A percentile compares a stretch with the other conserved stretches of the same genome.
Evolutionary conservation across 768 basidiomycete species (phyloP).

Genomic region (Lactarius tabidus): DNA sequence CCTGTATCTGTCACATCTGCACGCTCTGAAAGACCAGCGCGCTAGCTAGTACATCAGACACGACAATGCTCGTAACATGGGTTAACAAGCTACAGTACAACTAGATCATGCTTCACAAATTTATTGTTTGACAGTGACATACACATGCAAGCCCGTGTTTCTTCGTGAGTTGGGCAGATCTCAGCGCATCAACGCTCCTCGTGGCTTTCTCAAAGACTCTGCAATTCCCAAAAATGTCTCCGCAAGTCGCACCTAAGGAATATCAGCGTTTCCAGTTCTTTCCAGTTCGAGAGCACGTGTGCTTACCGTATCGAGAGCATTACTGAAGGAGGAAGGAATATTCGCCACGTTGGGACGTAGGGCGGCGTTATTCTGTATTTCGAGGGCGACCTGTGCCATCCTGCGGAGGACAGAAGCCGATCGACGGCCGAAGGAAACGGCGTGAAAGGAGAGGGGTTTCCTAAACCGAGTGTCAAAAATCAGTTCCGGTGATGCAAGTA

Average conservation of each 20-base stretch:
- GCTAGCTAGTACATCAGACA: too few species aligned
- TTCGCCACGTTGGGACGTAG: slow-evolving; percentile 25
- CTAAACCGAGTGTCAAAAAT: slow-evolving; percentile 30
- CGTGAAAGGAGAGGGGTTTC: slow-evolving; percentile 53
- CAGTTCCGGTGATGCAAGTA: background rate
- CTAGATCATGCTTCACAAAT: too few species aligned
- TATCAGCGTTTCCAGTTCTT: background rate
- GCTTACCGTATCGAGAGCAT: slow-evolving; percentile 1
- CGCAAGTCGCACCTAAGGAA: background rate
- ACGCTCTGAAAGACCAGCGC: too few species aligned
- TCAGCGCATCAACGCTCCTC: too few species aligned
- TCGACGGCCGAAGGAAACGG: slow-evolving; percentile 47
- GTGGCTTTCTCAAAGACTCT: background rate
- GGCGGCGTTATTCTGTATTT: slow-evolving; percentile 44
- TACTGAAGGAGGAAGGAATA: slow-evolving; percentile 13
- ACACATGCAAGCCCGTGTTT: too few species aligned
- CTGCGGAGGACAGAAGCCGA: slow-evolving; percentile 33
- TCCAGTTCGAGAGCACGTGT: background rate
- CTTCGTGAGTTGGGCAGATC: too few species aligned
- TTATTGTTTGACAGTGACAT: too few species aligned
- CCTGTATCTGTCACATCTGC: too few species aligned
- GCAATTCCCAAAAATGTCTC: background rate
- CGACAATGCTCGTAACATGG: too few species aligned
- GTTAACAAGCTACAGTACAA: too few species aligned
- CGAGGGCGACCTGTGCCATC: slow-evolving; percentile 50